phyloP scores from a whole-genome alignment of 1,139 yeast genomes.

The Yamadazyma sp. region DNA sequence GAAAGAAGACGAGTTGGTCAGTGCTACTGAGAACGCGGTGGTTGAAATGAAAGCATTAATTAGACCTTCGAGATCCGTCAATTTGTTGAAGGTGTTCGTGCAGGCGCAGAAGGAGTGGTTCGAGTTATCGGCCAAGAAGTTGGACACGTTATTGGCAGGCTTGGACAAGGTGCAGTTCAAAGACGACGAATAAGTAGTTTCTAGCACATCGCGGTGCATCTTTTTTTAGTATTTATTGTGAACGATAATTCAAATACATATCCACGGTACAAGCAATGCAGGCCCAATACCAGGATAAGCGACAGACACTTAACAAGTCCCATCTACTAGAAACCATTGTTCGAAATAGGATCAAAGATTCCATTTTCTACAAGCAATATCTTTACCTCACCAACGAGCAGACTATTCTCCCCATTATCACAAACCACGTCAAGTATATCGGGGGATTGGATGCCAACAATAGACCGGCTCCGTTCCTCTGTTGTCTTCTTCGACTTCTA shows the following conservation, averaged over 20 bases:
- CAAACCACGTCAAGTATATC: constrained; percentile 40
- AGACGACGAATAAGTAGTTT: constrained; percentile 34
- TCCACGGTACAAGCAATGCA: constrained; percentile 4
- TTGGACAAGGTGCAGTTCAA: constrained; percentile 36
- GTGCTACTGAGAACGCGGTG: constrained; percentile 76
- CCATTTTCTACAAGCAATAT: constrained; percentile 65
- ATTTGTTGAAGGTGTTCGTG: constrained; percentile 60
- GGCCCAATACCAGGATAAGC: constrained; percentile 22
- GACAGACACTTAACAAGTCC: constrained; percentile 45
- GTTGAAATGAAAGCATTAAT: constrained; percentile 71
- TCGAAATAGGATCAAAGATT: constrained; percentile 66
- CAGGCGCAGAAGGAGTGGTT: constrained; percentile 69
- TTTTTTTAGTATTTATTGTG: background rate
- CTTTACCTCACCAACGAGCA: constrained; percentile 59
- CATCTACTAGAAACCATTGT: constrained; percentile 64
- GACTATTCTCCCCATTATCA: constrained; percentile 38
- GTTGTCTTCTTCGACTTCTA: constrained; percentile 59
- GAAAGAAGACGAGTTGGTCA: constrained; percentile 75
- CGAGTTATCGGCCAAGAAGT: constrained; percentile 44
- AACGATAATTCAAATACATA: background rate
- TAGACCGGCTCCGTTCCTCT: constrained; percentile 63
- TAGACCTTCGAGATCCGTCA: constrained; percentile 63
- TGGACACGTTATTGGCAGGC: constrained; percentile 28
- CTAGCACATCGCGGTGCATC: background rate
- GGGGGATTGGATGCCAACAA: constrained; percentile 52